Conservation (phyloP, 768 basidiomycete genomes). For the Paxillus involutus region DNA sequence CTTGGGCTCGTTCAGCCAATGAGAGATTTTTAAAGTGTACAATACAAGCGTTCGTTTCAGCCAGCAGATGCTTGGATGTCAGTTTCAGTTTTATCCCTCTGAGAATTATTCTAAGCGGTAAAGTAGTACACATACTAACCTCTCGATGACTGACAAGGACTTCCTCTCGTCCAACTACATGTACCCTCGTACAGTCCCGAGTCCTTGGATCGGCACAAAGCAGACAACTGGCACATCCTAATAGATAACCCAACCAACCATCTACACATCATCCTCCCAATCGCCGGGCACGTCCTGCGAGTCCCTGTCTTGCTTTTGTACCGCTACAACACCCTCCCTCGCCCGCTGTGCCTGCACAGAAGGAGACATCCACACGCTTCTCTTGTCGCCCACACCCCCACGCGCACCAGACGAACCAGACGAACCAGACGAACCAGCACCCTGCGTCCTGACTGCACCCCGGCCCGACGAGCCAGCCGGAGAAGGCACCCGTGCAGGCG, state of each 20-base stretch:
- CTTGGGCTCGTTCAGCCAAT: too few relatives aligned
- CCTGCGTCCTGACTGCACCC: constrained; percentile 6
- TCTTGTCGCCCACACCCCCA: background rate
- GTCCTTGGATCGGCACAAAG: too few relatives aligned
- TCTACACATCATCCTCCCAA: constrained; percentile 55
- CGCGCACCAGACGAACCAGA: background rate
- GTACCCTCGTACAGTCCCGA: too few relatives aligned
- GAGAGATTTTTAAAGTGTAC: too few relatives aligned
- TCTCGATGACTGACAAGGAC: too few relatives aligned
- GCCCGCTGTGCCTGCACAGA: constrained; percentile 17
- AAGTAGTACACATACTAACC: too few relatives aligned
- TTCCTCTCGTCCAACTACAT: too few relatives aligned
- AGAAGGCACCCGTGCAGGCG: constrained; percentile 18
- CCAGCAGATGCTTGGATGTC: too few relatives aligned
- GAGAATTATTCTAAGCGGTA: too few relatives aligned
- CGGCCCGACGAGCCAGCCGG: constrained; percentile 3
- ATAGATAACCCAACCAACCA: background rate
- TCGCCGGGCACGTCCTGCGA: constrained; percentile 44
- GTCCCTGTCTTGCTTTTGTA: background rate
- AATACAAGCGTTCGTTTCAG: too few relatives aligned
- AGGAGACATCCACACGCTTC: constrained; percentile 21
- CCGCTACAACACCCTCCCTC: background rate
- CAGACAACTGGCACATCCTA: background rate
- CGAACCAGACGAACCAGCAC: constrained; percentile 3
- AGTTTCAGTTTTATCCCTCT: too few relatives aligned